Conservation (phyloP, 2,329 filamentous ascomycete species). For the Lomentospora prolificans region DNA sequence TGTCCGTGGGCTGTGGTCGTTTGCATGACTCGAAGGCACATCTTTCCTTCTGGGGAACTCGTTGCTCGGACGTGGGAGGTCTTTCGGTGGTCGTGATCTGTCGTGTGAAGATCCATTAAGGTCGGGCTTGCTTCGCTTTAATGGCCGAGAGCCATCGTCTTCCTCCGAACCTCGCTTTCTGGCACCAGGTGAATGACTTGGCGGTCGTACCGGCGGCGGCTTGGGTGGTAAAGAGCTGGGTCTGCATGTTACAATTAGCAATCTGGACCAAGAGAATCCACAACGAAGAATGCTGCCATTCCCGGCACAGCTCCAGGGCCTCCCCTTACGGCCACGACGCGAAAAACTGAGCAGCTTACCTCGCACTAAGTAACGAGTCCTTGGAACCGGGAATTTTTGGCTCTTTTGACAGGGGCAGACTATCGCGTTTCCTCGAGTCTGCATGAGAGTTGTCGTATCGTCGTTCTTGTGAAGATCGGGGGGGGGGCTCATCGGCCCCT, state of each 20-base stretch:
- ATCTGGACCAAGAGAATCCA: neutral
- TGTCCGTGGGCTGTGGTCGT: neutral
- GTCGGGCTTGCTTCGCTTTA: conserved; percentile 6
- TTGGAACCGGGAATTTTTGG: neutral
- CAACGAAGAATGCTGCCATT: no score
- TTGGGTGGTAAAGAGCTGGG: conserved; percentile 7
- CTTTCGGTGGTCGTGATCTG: neutral
- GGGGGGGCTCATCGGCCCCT: conserved; percentile 16
- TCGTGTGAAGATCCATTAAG: conserved; percentile 1
- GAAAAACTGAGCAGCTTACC: neutral
- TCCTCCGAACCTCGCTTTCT: conserved; percentile 7
- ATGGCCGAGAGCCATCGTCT: conserved; percentile 5
- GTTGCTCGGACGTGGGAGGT: neutral
- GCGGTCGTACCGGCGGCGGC: neutral
- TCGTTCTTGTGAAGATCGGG: neutral
- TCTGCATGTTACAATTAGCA: neutral
- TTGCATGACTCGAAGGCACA: neutral
- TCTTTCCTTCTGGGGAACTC: neutral
- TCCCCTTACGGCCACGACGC: neutral
- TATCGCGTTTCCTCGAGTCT: neutral
- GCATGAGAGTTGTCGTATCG: neutral
- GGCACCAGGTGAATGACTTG: neutral
- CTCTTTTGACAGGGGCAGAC: neutral
- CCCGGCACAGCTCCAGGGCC: no score
- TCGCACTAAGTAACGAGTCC: neutral